Conservation (phyloP, 2,329 filamentous ascomycete species). For the Tolypocladium tundrense region DNA sequence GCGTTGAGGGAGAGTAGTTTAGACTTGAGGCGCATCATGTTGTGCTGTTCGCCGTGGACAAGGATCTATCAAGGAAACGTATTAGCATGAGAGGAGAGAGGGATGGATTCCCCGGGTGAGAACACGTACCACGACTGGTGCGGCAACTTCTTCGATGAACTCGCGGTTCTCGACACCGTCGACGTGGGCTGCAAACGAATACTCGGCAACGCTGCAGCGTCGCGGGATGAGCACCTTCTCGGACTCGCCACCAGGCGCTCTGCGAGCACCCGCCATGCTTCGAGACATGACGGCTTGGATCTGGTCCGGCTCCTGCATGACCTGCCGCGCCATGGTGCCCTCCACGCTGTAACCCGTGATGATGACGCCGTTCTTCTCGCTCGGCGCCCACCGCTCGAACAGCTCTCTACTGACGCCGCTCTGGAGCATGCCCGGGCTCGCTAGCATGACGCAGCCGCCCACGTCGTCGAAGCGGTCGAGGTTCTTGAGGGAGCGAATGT, state of each 20-base stretch:
- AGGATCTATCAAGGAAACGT: constrained; percentile 53
- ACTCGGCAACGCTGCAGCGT: constrained; percentile 86
- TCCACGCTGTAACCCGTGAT: constrained; percentile 98
- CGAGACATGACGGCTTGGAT: constrained; percentile 90
- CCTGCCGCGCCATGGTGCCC: constrained; percentile 94
- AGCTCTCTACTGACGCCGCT: constrained; percentile 90
- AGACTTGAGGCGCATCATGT: constrained; percentile 95
- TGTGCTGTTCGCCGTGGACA: constrained; percentile 93
- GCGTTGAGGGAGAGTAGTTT: constrained; percentile 89
- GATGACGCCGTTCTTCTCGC: constrained; percentile 93
- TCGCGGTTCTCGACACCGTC: constrained; percentile 92
- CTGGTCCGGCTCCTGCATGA: constrained; percentile 88
- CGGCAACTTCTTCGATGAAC: constrained; percentile 89
- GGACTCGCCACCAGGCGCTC: constrained; percentile 55
- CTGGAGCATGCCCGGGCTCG: constrained; percentile 95
- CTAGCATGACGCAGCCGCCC: constrained; percentile 92
- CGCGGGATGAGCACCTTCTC: constrained; percentile 87
- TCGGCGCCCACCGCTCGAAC: constrained; percentile 91
- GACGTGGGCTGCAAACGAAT: constrained; percentile 92
- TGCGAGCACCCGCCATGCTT: constrained; percentile 51
- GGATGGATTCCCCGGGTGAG: constrained; percentile 4
- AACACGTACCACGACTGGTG: constrained; percentile 76
- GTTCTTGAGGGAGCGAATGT: constrained; percentile 82
- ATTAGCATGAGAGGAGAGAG: background rate
- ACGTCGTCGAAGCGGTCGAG: constrained; percentile 94